These are phyloP conservation scores for Amanita pallidorosea DNA, from an alignment of 768 basidiomycete genomes.

Conservation along the genomic window DNA sequence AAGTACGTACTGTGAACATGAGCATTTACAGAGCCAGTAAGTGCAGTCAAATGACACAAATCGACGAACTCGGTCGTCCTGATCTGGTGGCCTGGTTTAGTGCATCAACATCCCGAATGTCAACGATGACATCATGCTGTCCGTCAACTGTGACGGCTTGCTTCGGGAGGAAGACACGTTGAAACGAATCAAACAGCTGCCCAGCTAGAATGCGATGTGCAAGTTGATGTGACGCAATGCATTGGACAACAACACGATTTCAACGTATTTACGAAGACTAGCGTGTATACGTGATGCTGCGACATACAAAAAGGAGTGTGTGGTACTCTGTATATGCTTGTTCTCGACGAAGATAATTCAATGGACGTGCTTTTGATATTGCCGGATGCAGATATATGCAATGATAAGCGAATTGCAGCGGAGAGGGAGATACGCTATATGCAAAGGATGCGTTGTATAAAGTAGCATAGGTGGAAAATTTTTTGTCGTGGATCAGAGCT, in stretches of 20 bases:
- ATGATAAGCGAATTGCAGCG: background rate
- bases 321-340: background rate
- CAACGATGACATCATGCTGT: conserved; percentile 32
- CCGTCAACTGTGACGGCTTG: conserved; percentile 39
- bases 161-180: conserved; percentile 27
- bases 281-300: background rate
- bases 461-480: conserved; percentile 4
- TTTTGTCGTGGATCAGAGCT: background rate
- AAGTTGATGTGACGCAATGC: background rate
- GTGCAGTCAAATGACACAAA: conserved; percentile 30
- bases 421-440: conserved; percentile 4
- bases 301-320: background rate
- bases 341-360: background rate
- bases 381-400: conserved; percentile 5
- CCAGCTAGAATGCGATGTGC: conserved; percentile 25
- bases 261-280: background rate
- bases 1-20: conserved; percentile 20
- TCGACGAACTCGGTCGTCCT: conserved; percentile 13
- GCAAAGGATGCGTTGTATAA: conserved; percentile 7
- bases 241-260: background rate
- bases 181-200: conserved; percentile 38
- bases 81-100: background rate
- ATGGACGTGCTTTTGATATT: background rate
- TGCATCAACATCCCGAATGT: conserved; percentile 5
- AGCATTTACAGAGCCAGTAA: conserved; percentile 35